Evolutionary conservation across 176 grass and related monocot species (phyloP).

Genomic region (Ensete glaucum): DNA sequence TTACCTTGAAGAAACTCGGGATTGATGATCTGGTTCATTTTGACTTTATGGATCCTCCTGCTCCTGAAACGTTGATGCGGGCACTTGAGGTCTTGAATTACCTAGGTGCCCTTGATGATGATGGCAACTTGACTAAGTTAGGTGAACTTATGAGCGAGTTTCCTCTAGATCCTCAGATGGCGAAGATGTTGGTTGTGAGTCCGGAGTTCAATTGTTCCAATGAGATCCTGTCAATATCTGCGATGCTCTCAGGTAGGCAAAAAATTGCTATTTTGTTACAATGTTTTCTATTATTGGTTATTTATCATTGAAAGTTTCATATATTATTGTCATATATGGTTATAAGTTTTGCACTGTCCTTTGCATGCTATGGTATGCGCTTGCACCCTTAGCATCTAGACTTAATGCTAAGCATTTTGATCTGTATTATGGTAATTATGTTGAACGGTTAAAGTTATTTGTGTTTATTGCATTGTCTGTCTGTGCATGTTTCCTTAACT

Average conservation of each 20-base stretch:
- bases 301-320: no score
- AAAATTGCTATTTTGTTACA: no score
- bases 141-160: conserved; percentile 97
- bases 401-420: no score
- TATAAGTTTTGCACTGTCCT: no score
- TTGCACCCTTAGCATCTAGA: no score
- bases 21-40: conserved; percentile 99
- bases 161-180: conserved; percentile 91
- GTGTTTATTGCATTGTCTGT: no score
- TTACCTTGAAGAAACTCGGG: conserved; percentile 94
- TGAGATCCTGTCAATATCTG: conserved; percentile 88
- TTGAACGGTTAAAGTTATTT: no score
- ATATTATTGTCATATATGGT: no score
- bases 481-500: no score
- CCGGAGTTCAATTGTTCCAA: conserved; percentile 95
- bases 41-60: conserved; percentile 99
- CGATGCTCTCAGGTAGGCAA: conserved; percentile 90
- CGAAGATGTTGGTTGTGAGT: conserved; percentile 96
- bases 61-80: conserved; percentile 91
- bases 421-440: no score
- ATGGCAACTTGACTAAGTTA: conserved; percentile 74
- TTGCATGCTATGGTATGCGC: no score
- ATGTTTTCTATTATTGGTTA: no score
- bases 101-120: conserved; percentile 77
- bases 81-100: conserved; percentile 96